These are phyloP conservation scores for Beverwykella pulmonaria DNA, from an alignment of 495 filamentous ascomycete genomes.

Conservation along the genomic window DNA sequence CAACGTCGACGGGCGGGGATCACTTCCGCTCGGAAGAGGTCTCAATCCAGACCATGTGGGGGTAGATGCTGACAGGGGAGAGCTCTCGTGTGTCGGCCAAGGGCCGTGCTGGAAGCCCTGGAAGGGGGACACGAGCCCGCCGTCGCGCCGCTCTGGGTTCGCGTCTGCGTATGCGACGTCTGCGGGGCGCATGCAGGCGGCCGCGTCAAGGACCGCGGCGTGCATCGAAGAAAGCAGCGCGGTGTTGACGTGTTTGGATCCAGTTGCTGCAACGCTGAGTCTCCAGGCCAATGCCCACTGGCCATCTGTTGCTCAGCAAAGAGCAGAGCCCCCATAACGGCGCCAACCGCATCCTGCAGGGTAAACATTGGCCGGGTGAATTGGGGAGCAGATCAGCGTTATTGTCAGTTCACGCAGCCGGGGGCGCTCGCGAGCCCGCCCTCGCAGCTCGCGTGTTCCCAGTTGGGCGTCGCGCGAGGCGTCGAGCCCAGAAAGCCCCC, in stretches of 20 bases:
- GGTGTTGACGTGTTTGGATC: background rate
- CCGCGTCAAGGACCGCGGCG: background rate
- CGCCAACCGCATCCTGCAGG: slow-evolving; percentile 2
- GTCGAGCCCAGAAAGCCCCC: background rate
- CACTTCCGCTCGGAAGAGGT: slow-evolving; percentile 14
- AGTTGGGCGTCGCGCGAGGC: slow-evolving; percentile 5
- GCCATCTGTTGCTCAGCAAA: background rate
- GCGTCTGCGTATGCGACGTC: background rate
- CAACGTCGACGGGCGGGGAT: no score
- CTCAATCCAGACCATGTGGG: background rate
- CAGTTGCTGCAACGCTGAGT: background rate
- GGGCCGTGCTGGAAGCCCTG: no score
- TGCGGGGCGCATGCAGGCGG: slow-evolving; percentile 11
- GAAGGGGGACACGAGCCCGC: background rate
- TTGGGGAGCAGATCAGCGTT: slow-evolving; percentile 7
- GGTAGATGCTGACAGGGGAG: background rate
- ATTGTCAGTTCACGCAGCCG: slow-evolving; percentile 19
- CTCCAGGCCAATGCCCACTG: background rate
- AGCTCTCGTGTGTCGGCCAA: no score
- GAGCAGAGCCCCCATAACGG: background rate
- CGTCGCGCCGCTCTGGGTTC: no score
- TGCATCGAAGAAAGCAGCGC: background rate
- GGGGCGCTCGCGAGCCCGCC: slow-evolving; percentile 13
- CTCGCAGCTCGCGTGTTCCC: background rate
- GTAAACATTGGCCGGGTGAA: slow-evolving; percentile 28